Evolutionary conservation across 1,139 yeast species (phyloP).

Genomic region (Debaryomyces singareniensis): DNA sequence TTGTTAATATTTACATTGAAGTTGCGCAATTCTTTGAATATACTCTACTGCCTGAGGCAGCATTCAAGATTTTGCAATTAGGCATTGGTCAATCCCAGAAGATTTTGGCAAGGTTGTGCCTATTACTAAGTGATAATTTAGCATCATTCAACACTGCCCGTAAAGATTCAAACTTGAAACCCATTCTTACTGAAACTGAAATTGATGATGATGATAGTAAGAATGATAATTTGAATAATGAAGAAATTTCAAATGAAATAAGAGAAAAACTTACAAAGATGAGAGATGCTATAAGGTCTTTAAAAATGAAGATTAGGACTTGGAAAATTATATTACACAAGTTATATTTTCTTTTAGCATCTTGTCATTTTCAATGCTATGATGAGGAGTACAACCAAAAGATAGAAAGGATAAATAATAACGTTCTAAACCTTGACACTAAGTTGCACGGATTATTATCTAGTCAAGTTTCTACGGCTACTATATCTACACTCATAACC

Average conservation of each 20-base stretch:
- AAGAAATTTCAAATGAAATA: constrained; percentile 5
- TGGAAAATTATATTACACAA: constrained; percentile 68
- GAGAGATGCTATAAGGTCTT: constrained; percentile 18
- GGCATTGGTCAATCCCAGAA: constrained; percentile 33
- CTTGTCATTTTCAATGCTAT: constrained; percentile 65
- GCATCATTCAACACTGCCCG: constrained; percentile 10
- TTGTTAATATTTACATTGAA: constrained; percentile 38
- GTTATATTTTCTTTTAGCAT: constrained; percentile 71
- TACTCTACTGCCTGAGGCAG: constrained; percentile 40
- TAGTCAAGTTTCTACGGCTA: constrained; percentile 12
- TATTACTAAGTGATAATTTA: constrained; percentile 13
- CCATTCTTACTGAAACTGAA: constrained; percentile 7
- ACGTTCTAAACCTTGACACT: constrained; percentile 3
- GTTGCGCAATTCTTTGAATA: constrained; percentile 63
- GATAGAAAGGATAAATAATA: constrained; percentile 10
- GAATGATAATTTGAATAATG: constrained; percentile 10
- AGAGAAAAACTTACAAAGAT: constrained; percentile 13
- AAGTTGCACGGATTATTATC: constrained; percentile 5
- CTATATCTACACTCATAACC: constrained; percentile 19
- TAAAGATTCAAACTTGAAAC: constrained; percentile 3
- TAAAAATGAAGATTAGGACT: constrained; percentile 27
- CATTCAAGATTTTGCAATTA: constrained; percentile 37
- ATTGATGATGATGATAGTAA: constrained; percentile 19
- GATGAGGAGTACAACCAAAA: constrained; percentile 34
- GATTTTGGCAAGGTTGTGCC: constrained; percentile 15